Evolutionary conservation across 2,329 filamentous ascomycete species (phyloP).

Genomic region (Ophiognomonia clavigignenti-juglandacearum): DNA sequence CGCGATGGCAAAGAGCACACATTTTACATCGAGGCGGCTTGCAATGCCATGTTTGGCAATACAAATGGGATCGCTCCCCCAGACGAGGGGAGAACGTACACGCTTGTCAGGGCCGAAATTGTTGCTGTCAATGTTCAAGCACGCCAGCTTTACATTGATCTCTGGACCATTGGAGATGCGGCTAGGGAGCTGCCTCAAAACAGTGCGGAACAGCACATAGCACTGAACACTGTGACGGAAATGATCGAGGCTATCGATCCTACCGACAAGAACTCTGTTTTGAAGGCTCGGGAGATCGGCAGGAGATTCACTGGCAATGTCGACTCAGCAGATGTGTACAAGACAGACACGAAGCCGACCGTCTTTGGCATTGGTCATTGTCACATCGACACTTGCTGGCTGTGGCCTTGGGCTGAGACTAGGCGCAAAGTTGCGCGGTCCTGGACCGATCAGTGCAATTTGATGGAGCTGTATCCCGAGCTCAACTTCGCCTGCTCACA

Average conservation of each 20-base stretch:
- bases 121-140: conserved; percentile 85
- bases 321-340: conserved; percentile 80
- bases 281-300: conserved; percentile 77
- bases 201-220: conserved; percentile 84
- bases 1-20: conserved; percentile 81
- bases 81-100: conserved; percentile 75
- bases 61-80: conserved; percentile 85
- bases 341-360: conserved; percentile 66
- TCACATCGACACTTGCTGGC: conserved; percentile 97
- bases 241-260: conserved; percentile 90
- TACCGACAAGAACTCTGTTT: conserved; percentile 71
- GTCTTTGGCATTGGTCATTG: conserved; percentile 92
- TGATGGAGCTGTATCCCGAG: conserved; percentile 94
- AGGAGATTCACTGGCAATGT: conserved; percentile 78
- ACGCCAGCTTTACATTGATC: conserved; percentile 79
- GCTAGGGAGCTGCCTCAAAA: conserved; percentile 85
- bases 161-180: conserved; percentile 93
- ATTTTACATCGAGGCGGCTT: conserved; percentile 97
- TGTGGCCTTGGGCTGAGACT: conserved; percentile 98
- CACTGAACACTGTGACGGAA: conserved; percentile 74
- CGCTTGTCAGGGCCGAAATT: conserved; percentile 73
- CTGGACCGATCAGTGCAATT: conserved; percentile 93
- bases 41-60: conserved; percentile 98
- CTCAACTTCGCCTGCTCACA: conserved; percentile 89
- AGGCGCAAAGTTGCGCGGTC: conserved; percentile 94